Conservation (phyloP, 2,329 filamentous ascomycete species). For the Thermothelomyces thermophilus region DNA sequence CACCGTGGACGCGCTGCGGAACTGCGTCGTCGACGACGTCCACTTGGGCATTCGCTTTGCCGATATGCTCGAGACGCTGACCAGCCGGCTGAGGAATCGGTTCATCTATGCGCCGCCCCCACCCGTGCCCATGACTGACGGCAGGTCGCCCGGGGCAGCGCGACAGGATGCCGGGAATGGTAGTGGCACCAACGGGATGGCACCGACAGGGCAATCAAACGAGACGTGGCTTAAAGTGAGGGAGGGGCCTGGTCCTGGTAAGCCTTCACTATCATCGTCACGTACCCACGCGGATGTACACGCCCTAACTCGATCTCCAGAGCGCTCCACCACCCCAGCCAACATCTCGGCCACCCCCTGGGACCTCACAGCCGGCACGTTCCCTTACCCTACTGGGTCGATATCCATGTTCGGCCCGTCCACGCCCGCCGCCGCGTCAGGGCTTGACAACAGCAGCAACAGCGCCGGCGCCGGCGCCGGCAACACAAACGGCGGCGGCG, state of each 20-base stretch:
- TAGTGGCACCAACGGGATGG: slow-evolving; percentile 15
- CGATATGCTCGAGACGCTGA: slow-evolving; percentile 72
- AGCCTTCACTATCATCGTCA: slow-evolving; percentile 20
- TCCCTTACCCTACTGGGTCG: slow-evolving; percentile 45
- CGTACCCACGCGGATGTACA: background rate
- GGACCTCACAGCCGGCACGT: slow-evolving; percentile 48
- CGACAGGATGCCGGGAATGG: slow-evolving; percentile 26
- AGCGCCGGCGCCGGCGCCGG: slow-evolving; percentile 11
- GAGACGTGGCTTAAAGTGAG: slow-evolving; percentile 32
- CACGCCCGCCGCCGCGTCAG: slow-evolving; percentile 38
- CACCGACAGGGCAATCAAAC: slow-evolving; percentile 12
- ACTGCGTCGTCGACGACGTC: slow-evolving; percentile 77
- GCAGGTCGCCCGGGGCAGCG: slow-evolving; percentile 27
- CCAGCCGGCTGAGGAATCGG: slow-evolving; percentile 63
- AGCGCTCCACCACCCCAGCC: slow-evolving; percentile 39
- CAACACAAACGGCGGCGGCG: slow-evolving; percentile 6
- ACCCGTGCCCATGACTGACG: slow-evolving; percentile 26
- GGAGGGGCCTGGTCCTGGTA: slow-evolving; percentile 36
- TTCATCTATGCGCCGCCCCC: slow-evolving; percentile 61
- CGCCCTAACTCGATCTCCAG: slow-evolving; percentile 20
- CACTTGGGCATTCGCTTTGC: slow-evolving; percentile 80
- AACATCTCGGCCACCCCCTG: slow-evolving; percentile 60
- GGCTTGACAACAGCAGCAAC: slow-evolving; percentile 16
- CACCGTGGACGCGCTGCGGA: slow-evolving; percentile 66
- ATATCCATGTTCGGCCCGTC: slow-evolving; percentile 43